Evolutionary conservation across 2,329 filamentous ascomycete genomes (phyloP).

Genomic region (Xylaria sp.): DNA sequence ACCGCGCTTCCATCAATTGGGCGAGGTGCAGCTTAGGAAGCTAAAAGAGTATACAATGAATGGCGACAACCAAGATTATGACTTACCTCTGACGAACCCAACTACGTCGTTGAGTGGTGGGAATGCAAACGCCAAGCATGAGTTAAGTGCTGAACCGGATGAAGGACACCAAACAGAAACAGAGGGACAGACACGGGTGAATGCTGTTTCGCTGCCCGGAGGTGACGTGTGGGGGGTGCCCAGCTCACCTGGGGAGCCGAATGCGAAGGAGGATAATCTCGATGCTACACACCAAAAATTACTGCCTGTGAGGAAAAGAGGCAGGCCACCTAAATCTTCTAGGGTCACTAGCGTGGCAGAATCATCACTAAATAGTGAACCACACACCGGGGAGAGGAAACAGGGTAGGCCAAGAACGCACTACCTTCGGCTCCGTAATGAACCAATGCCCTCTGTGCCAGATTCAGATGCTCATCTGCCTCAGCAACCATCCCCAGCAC

Average conservation of each 20-base stretch:
- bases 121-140: neutral
- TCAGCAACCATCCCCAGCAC: neutral
- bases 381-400: slow-evolving; percentile 16
- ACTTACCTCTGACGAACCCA: neutral
- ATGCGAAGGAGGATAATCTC: neutral
- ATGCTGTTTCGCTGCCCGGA: neutral
- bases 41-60: neutral
- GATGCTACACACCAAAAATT: neutral
- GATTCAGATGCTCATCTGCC: neutral
- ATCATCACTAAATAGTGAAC: neutral
- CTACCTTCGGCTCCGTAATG: slow-evolving; percentile 11
- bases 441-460: slow-evolving; percentile 6
- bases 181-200: neutral
- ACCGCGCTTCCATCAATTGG: neutral
- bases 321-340: slow-evolving; percentile 17
- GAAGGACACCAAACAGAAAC: slow-evolving; percentile 5
- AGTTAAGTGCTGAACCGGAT: neutral
- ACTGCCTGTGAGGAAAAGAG: slow-evolving; percentile 26
- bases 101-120: neutral
- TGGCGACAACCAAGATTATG: neutral
- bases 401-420: slow-evolving; percentile 23
- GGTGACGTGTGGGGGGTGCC: slow-evolving; percentile 14
- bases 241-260: slow-evolving; percentile 10
- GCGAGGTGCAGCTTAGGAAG: neutral
- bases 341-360: neutral